These are phyloP conservation scores for Suillus lakei DNA, from an alignment of 768 basidiomycete species.

Conservation along the genomic window DNA sequence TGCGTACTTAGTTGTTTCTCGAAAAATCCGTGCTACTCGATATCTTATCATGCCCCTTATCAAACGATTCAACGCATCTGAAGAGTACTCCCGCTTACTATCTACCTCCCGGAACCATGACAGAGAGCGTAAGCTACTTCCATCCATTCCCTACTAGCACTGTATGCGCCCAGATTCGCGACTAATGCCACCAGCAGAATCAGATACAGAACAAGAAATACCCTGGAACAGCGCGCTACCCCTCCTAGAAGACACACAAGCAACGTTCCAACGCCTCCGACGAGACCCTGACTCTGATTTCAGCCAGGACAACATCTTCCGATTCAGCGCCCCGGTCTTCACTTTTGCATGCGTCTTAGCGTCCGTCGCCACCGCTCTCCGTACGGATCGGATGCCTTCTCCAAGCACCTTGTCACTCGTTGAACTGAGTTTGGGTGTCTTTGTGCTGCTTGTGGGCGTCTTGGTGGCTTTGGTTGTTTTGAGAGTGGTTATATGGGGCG, in stretches of 20 bases:
- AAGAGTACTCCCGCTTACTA: conserved; percentile 10
- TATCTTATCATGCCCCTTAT: conserved; percentile 13
- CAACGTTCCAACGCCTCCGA: conserved; percentile 8
- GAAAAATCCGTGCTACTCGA: neutral
- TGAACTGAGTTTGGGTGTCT: neutral
- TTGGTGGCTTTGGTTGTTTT: conserved; percentile 1
- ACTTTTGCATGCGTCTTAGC: conserved; percentile 11
- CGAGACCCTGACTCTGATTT: conserved; percentile 13
- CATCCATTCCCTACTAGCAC: neutral
- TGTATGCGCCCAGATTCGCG: neutral
- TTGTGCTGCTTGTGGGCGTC: neutral
- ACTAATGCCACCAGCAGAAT: neutral
- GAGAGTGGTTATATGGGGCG: conserved; percentile 10
- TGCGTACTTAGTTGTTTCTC: neutral
- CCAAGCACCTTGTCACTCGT: neutral
- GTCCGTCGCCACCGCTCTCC: conserved; percentile 6
- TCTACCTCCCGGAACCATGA: neutral
- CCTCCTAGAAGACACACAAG: conserved; percentile 8
- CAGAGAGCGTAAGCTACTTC: neutral
- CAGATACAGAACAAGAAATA: neutral
- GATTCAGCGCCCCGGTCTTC: conserved; percentile 9
- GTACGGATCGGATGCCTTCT: conserved; percentile 1
- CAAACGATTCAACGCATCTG: conserved; percentile 10
- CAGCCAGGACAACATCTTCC: conserved; percentile 7
- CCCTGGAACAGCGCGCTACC: conserved; percentile 3